These are phyloP conservation scores for Begonia masoniana DNA, from an alignment of 306 rosid genomes.

Conservation along the genomic window DNA sequence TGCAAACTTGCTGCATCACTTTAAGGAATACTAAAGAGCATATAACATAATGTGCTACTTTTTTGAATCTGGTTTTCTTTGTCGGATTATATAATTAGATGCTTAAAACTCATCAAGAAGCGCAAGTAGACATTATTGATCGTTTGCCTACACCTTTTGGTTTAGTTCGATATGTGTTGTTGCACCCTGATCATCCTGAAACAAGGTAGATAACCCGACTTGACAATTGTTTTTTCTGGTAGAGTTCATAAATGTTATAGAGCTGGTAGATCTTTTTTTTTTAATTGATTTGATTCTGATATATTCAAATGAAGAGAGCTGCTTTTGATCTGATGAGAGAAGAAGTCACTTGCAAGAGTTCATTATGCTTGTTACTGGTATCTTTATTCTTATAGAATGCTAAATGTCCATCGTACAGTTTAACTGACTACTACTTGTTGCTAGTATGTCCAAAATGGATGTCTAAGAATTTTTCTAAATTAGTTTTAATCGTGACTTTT, in stretches of 20 bases:
- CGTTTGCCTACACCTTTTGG: constrained; percentile 86
- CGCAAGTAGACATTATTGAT: constrained; percentile 72
- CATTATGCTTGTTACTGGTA: no score
- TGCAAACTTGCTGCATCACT: background rate
- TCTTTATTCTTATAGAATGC: no score
- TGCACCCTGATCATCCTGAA: constrained; percentile 97
- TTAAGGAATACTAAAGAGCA: background rate
- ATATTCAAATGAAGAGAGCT: no score
- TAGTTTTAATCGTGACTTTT: no score
- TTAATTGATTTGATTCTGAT: no score
- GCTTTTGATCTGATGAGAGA: no score
- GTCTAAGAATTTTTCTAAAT: no score
- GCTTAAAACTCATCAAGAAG: constrained; percentile 56
- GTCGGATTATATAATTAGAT: constrained; percentile 27
- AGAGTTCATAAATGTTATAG: constrained; percentile 3
- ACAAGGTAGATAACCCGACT: constrained; percentile 41
- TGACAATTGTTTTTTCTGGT: constrained; percentile 8
- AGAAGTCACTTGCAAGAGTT: no score
- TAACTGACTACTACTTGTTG: no score
- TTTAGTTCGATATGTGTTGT: constrained; percentile 74
- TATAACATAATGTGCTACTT: background rate
- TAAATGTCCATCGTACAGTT: no score
- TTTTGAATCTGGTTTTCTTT: background rate
- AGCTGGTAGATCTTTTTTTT: background rate
- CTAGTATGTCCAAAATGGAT: no score